Percentiles rank a stretch among this genome's conserved stretches.
Conservation (phyloP, 2,329 filamentous ascomycete genomes). For the Neophaeococcomyces aloes region DNA sequence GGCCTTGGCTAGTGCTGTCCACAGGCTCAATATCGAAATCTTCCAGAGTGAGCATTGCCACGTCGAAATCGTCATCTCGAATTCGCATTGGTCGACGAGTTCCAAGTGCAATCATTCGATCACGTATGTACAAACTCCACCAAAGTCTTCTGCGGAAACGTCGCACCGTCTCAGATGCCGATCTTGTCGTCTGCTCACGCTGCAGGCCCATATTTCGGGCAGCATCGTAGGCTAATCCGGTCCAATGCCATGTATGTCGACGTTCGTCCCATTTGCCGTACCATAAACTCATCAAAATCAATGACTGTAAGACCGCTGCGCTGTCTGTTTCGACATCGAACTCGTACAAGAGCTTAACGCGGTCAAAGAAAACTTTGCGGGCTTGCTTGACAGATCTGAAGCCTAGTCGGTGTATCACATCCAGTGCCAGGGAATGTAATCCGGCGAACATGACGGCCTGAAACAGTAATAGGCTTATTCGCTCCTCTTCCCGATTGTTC, state of each 20-base stretch:
- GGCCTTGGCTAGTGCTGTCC: no score
- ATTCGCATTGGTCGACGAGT: constrained; percentile 64
- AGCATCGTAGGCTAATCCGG: constrained; percentile 25
- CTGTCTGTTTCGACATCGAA: constrained; percentile 89
- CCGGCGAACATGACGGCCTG: constrained; percentile 91
- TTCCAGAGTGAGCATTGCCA: constrained; percentile 71
- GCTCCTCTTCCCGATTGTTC: constrained; percentile 58
- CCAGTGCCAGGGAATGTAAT: constrained; percentile 73
- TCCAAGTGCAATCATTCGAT: no score
- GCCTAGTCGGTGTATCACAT: constrained; percentile 62
- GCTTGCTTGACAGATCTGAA: constrained; percentile 67
- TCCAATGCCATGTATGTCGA: constrained; percentile 96
- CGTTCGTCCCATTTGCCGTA: constrained; percentile 94
- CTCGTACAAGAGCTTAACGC: constrained; percentile 66
- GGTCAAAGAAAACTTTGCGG: constrained; percentile 80
- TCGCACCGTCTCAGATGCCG: no score
- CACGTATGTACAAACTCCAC: no score
- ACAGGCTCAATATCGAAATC: constrained; percentile 68
- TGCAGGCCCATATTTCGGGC: no score
- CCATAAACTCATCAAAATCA: constrained; percentile 91
- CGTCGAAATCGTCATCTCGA: constrained; percentile 85
- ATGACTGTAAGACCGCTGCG: constrained; percentile 75
- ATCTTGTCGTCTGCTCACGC: no score
- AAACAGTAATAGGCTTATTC: constrained; percentile 75
- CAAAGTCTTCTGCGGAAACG: no score